Evolutionary conservation across 228 moss, liverwort and hornwort genomes (phyloP).

Genomic region (Sphagnum magellanicum): DNA sequence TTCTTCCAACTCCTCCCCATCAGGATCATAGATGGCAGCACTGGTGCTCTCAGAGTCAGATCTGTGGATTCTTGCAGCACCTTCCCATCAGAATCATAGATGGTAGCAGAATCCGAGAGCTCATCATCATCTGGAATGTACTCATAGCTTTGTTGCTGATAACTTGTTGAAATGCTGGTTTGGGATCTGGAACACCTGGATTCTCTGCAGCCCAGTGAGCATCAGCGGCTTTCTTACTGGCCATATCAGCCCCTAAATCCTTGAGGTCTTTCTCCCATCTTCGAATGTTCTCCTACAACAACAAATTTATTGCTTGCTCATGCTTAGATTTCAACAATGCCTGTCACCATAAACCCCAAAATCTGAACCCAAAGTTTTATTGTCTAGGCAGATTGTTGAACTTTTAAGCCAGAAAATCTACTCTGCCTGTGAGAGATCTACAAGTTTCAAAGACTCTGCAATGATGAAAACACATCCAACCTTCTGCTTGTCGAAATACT

Average conservation of each 20-base stretch:
- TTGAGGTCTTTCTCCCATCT: constrained; percentile 65
- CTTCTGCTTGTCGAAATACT: constrained; percentile 95
- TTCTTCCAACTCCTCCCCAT: too few relatives aligned
- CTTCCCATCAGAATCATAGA: too few relatives aligned
- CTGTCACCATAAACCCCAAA: constrained; percentile 18
- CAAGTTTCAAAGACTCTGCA: neutral
- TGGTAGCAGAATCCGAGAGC: too few relatives aligned
- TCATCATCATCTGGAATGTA: too few relatives aligned
- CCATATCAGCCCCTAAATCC: constrained; percentile 56
- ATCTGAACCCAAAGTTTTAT: too few relatives aligned
- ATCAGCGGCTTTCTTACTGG: constrained; percentile 36
- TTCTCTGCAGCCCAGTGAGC: constrained; percentile 47
- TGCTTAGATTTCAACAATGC: constrained; percentile 81
- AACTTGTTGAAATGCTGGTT: constrained; percentile 1
- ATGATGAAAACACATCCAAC: constrained; percentile 13
- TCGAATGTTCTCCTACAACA: constrained; percentile 45
- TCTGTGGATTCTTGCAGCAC: too few relatives aligned
- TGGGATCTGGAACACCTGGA: constrained; percentile 34
- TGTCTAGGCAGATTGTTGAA: too few relatives aligned
- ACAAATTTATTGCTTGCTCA: constrained; percentile 66
- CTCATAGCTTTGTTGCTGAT: too few relatives aligned
- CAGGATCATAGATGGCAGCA: too few relatives aligned
- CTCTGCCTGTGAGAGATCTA: too few relatives aligned
- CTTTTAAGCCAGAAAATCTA: too few relatives aligned
- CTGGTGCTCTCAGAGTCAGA: too few relatives aligned